phyloP scores from a whole-genome alignment of 129 eudicot genomes.

The Ambrosia trifida region DNA sequence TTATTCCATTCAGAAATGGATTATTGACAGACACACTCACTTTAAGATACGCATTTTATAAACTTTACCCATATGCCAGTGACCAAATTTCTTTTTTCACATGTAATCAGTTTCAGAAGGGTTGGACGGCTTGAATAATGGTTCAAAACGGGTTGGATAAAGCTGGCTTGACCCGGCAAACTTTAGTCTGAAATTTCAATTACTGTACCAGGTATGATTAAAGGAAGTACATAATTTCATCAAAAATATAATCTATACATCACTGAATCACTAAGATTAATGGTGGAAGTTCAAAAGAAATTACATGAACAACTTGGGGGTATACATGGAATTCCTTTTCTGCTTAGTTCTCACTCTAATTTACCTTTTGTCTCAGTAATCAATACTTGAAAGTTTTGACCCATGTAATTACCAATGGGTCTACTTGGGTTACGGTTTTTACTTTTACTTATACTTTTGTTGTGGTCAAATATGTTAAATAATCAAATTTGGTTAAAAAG shows the following conservation, averaged over 20 bases:
- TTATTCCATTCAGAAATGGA: neutral
- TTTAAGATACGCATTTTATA: neutral
- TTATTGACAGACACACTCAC: neutral
- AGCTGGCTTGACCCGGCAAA: too few relatives aligned
- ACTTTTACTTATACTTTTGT: too few relatives aligned
- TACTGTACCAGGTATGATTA: too few relatives aligned
- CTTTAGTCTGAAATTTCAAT: too few relatives aligned
- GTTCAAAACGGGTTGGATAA: too few relatives aligned
- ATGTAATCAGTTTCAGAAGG: too few relatives aligned
- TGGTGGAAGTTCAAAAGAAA: slow-evolving; percentile 87
- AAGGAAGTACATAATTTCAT: too few relatives aligned
- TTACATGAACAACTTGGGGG: slow-evolving; percentile 95
- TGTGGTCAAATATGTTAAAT: neutral
- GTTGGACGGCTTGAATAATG: too few relatives aligned
- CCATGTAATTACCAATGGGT: neutral
- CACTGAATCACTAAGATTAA: slow-evolving; percentile 84
- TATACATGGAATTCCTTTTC: neutral
- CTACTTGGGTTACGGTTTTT: neutral
- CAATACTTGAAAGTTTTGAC: neutral
- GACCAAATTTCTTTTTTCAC: neutral
- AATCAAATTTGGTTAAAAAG: neutral
- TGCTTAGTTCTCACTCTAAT: neutral
- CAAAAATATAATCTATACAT: too few relatives aligned
- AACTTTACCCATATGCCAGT: neutral
- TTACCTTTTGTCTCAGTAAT: neutral